Conservation (phyloP, 2,329 filamentous ascomycete genomes). For the Juglanconis sp. region DNA sequence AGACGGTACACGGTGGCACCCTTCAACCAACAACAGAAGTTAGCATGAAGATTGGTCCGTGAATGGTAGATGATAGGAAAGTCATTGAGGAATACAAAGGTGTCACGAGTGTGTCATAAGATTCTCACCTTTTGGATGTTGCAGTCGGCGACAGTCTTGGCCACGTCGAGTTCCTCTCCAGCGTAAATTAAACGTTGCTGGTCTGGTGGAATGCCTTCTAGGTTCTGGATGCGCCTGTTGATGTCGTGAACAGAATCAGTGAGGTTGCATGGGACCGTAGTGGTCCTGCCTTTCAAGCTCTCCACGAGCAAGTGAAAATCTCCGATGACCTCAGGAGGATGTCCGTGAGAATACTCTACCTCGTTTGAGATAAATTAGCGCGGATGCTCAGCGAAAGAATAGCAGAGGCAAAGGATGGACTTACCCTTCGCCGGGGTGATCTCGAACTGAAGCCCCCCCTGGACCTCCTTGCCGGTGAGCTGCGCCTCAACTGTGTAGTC, state of each 20-base stretch:
- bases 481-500: conserved; percentile 45
- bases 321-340: background rate
- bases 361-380: no score
- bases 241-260: background rate
- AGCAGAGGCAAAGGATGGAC: background rate
- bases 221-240: background rate
- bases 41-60: no score
- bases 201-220: background rate
- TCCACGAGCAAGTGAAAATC: background rate
- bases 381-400: background rate
- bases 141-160: background rate
- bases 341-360: no score
- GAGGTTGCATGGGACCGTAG: background rate
- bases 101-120: no score
- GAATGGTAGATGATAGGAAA: no score
- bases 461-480: conserved; percentile 37
- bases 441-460: conserved; percentile 43
- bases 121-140: background rate
- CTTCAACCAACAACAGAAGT: background rate
- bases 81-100: no score
- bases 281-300: background rate
- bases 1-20: background rate
- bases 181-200: background rate
- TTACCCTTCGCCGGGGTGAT: conserved; percentile 23
- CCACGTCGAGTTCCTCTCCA: background rate